Evolutionary conservation across 2,329 filamentous ascomycete species (phyloP).

Genomic region (Pseudomassariella vexata): DNA sequence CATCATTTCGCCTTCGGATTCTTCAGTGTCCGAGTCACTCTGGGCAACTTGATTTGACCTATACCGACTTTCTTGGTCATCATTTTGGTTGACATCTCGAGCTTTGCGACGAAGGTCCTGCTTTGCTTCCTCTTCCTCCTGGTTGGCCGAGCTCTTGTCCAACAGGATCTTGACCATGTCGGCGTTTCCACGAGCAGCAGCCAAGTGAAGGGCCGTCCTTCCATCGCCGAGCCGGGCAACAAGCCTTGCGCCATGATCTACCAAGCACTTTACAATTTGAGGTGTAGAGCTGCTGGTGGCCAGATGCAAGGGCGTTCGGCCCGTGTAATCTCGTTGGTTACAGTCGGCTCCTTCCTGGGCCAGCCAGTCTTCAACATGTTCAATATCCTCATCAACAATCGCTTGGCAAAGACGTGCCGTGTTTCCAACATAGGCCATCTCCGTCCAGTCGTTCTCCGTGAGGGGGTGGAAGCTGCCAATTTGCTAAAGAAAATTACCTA

Average conservation of each 20-base stretch:
- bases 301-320: constrained; percentile 72
- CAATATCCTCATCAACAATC: constrained; percentile 68
- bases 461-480: constrained; percentile 72
- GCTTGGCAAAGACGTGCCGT: constrained; percentile 73
- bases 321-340: constrained; percentile 71
- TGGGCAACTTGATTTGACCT: too few relatives aligned
- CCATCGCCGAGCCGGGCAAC: constrained; percentile 74
- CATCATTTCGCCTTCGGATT: constrained; percentile 41
- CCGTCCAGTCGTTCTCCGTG: constrained; percentile 79
- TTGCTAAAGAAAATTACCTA: constrained; percentile 24
- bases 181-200: constrained; percentile 61
- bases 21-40: constrained; percentile 26
- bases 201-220: constrained; percentile 75
- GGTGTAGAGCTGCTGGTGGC: constrained; percentile 64
- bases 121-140: constrained; percentile 59
- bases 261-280: constrained; percentile 64
- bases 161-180: constrained; percentile 70
- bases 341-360: constrained; percentile 62
- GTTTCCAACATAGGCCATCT: constrained; percentile 84
- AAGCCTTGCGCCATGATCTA: constrained; percentile 67
- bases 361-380: constrained; percentile 66
- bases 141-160: constrained; percentile 67
- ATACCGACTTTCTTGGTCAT: constrained; percentile 21
- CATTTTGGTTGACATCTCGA: constrained; percentile 18
- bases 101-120: constrained; percentile 41